Conservation (phyloP, 75 land plant genomes). For the Adiantum capillusveneris region DNA sequence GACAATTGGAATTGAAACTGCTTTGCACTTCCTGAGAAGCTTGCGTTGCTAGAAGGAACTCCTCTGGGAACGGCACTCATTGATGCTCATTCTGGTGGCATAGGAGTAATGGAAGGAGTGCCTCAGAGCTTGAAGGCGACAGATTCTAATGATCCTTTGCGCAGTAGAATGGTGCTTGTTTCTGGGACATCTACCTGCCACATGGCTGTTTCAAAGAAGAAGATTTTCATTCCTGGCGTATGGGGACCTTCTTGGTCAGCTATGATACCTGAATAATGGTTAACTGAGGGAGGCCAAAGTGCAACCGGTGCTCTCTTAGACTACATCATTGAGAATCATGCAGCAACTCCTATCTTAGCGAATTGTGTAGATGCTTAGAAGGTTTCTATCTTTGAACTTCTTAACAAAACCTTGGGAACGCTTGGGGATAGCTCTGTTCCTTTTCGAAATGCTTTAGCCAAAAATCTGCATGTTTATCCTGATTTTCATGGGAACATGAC, state of each 20-base stretch:
- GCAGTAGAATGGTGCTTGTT: constrained; percentile 84
- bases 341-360: constrained; percentile 67
- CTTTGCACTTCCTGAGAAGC: constrained; percentile 40
- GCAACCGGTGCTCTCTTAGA: constrained; percentile 94
- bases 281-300: constrained; percentile 97
- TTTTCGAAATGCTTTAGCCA: constrained; percentile 68
- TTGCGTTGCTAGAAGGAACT: constrained; percentile 75
- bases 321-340: constrained; percentile 69
- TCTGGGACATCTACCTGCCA: constrained; percentile 99
- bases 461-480: constrained; percentile 76
- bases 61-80: constrained; percentile 89
- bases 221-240: constrained; percentile 64
- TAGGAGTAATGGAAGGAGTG: constrained; percentile 85
- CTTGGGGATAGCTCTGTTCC: constrained; percentile 54
- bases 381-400: constrained; percentile 59
- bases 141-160: constrained; percentile 46
- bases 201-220: constrained; percentile 74
- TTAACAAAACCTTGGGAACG: constrained; percentile 59
- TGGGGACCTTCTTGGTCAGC: constrained; percentile 28
- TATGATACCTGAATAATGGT: constrained; percentile 92
- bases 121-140: constrained; percentile 29
- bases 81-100: constrained; percentile 99
- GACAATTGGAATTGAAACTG: constrained; percentile 8
- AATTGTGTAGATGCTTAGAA: constrained; percentile 75
- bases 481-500: constrained; percentile 97